Conservation (phyloP, 2,329 filamentous ascomycete genomes). For the Pseudogymnoascus sp. region DNA sequence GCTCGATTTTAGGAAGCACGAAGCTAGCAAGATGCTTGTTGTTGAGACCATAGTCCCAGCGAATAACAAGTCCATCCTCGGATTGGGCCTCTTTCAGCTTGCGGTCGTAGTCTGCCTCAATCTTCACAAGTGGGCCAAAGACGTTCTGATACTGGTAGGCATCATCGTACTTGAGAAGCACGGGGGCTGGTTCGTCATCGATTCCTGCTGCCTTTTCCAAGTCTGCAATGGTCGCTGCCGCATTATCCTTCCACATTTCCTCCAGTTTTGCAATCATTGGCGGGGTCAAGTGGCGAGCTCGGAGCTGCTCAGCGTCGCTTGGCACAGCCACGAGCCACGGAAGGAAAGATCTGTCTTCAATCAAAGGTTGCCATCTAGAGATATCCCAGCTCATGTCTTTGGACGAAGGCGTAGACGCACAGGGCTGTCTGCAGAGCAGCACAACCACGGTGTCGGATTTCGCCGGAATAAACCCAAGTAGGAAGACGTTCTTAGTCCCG, state of each 20-base stretch:
- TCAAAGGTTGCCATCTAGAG: conserved; percentile 93
- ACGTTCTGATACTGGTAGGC: conserved; percentile 99
- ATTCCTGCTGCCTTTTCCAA: conserved; percentile 85
- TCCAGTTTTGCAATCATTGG: conserved; percentile 95
- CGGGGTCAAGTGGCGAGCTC: conserved; percentile 84
- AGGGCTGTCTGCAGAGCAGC: conserved; percentile 90
- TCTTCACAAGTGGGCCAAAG: conserved; percentile 95
- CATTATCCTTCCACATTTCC: conserved; percentile 97
- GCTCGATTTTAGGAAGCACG: conserved; percentile 90
- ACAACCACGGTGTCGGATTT: conserved; percentile 99
- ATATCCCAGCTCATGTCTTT: conserved; percentile 99
- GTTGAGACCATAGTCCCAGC: conserved; percentile 92
- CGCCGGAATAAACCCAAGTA: conserved; percentile 94
- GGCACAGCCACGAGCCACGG: conserved; percentile 87
- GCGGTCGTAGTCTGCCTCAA: conserved; percentile 98
- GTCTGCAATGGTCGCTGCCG: conserved; percentile 79
- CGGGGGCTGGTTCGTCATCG: conserved; percentile 90
- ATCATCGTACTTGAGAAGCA: conserved; percentile 90
- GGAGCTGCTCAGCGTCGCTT: conserved; percentile 90
- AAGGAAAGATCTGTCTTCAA: conserved; percentile 92
- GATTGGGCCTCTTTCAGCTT: conserved; percentile 98
- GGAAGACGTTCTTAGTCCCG: conserved; percentile 97
- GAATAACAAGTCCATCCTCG: conserved; percentile 87
- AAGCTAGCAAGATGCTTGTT: conserved; percentile 97
- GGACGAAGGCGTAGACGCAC: conserved; percentile 85